Evolutionary conservation across 352 stramenopile genomes (phyloP), one percentile per base, ranked within the genome.

Genomic region (Phytophthora rubi): DNA sequence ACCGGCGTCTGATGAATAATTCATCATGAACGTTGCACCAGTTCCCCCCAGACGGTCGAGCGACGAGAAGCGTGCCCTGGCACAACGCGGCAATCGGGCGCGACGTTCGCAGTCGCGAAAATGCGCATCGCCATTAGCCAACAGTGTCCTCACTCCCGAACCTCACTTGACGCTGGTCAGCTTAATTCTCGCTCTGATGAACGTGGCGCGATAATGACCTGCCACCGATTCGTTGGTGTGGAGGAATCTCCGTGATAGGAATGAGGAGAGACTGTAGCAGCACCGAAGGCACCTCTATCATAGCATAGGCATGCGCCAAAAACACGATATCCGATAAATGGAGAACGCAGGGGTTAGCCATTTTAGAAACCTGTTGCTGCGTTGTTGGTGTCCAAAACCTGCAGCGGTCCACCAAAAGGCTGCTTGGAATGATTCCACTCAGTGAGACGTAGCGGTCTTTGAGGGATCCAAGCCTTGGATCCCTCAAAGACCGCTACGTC

Each of bases 41-140:
- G 39, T 37, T 60, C 63, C 28, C 35, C 59, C 63, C 49, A 65
- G 48, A n/a, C 59, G 49, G 53, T 3, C 16, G 56, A 23, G 26
- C 26, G 51, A 33, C 56, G 18, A 13, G 53, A 16, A 8, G 10
- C 9, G 8, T 13, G 33, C 33, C 33, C 33, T 12, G 33, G 33
- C 9, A 39, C 33, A 39, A 15, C 9, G 33, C 33, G 33, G 33
- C 33, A 39, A 39, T 39, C 5, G 18, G 21, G 37, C 10, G 32
- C 5, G 4, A 26, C 42, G 44, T 23, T 48, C 33, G 33, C 33
- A 39, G 33, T 39, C 33, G 33, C 33, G 33, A 15, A 39, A 39
- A 12, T 39, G 33, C 33, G 33, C 32, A 8, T 35, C 32, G 32
- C 32, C 58, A 45, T 54, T 68, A 57, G 39, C 21, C 23, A 44